Evolutionary conservation across 2,329 filamentous ascomycete genomes (phyloP), one percentile per base, ranked within the genome.

Genomic region (Colletotrichum liaoningense): DNA sequence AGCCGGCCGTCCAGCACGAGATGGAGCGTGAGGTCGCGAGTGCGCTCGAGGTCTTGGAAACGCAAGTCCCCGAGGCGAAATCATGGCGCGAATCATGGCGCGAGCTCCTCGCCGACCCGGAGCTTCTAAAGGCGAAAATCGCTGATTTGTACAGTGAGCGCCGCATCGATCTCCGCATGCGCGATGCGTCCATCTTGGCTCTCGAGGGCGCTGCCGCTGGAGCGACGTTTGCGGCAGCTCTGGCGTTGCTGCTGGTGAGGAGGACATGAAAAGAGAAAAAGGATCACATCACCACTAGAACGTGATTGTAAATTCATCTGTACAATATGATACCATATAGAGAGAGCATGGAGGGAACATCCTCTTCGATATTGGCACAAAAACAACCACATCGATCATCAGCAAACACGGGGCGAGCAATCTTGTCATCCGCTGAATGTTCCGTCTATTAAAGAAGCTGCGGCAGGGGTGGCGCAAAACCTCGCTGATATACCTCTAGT

Each of bases 171-270:
- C 78, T 94, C 74, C 89, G 89, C 56, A 93, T 94, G 86, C 88
- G 90, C 65, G 93, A 95, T 77, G 84, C 93, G 38, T 94, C 93
- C 2, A 82, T 92, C n/a, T 84, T 94, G 76, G 92, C 89, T 62
- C 83, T 94, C 46, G 90, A 95, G 81, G 89, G 93, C 67, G 91
- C 89, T 8, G 86, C 90, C 33, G 88, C 90, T 0, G 93, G 93
- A n/a, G 93, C 91, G 12, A 86, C 88, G 0, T 76, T 93, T 19
- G 88, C 88, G 65, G 88, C 88, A 46, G 81, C 89, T 52, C 77
- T 93, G 65, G 86, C 86, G 5, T 75, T 91, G 55, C 78, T 90
- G 56, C 76, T 88, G 26, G 80, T 86, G 60, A 81, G 86, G 72
- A 86, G 75, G 79, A 76, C 70, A 65, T 80, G 42, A 49, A 49